These are phyloP conservation scores for Athelia sp. DNA, from an alignment of 1,284 basidiomycete genomes.

Conservation along the genomic window DNA sequence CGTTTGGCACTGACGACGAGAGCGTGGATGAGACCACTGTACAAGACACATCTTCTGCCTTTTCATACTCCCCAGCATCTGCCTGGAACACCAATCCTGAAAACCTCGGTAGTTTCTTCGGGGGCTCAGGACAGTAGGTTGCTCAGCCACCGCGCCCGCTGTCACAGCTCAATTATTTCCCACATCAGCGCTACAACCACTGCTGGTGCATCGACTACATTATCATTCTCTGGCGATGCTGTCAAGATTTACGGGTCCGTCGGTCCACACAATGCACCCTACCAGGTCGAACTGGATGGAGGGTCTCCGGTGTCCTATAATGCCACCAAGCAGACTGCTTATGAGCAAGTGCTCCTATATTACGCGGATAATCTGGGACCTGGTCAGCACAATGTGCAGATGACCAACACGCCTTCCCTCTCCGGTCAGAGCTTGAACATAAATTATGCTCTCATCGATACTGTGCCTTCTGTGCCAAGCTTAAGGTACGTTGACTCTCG, in stretches of 20 bases:
- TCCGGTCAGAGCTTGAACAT: neutral
- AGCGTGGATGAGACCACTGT: constrained; percentile 14
- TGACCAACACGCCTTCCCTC: constrained; percentile 10
- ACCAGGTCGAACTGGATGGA: constrained; percentile 20
- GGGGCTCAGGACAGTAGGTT: constrained; percentile 31
- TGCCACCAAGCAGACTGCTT: constrained; percentile 17
- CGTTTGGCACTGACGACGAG: constrained; percentile 13
- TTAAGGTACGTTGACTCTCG: too few species aligned
- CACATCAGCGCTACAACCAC: constrained; percentile 10
- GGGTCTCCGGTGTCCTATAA: constrained; percentile 16
- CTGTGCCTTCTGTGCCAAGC: too few species aligned
- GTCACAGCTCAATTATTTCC: constrained; percentile 14
- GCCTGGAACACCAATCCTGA: constrained; percentile 15
- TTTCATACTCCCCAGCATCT: constrained; percentile 16
- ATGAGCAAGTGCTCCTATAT: constrained; percentile 20
- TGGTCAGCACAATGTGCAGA: constrained; percentile 1
- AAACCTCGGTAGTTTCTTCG: constrained; percentile 15
- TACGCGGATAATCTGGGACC: constrained; percentile 28
- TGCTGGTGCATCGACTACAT: constrained; percentile 6
- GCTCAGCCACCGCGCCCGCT: constrained; percentile 7
- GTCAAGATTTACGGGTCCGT: constrained; percentile 21
- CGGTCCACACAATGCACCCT: constrained; percentile 22
- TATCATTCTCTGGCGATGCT: constrained; percentile 13
- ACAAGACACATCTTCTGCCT: constrained; percentile 18
- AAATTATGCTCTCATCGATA: neutral